phyloP scores from a whole-genome alignment of 2,329 filamentous ascomycete species.

The Fusarium chuoi region DNA sequence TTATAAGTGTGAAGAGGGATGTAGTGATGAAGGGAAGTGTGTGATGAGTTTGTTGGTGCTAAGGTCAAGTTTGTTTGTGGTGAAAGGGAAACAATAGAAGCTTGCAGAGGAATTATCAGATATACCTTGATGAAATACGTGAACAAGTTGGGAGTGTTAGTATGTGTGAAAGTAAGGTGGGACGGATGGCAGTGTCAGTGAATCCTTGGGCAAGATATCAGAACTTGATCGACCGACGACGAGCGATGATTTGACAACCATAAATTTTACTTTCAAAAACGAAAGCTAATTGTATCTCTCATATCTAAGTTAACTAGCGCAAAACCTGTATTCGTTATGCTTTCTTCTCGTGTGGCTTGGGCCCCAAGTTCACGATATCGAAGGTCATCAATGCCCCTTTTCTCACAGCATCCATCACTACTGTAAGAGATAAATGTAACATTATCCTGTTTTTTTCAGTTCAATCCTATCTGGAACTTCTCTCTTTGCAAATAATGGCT shows the following conservation, averaged over 20 bases:
- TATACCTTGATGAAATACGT: not conserved
- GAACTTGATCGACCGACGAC: not conserved
- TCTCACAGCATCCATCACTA: not conserved
- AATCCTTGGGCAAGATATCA: not conserved
- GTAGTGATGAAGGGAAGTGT: not conserved
- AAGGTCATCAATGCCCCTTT: not conserved
- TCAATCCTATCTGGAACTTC: not conserved
- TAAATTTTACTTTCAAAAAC: not conserved
- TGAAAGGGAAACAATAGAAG: not conserved
- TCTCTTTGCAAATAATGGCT: too few relatives aligned
- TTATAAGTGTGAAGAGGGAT: not conserved
- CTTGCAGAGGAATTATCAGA: not conserved
- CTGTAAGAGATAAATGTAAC: not conserved
- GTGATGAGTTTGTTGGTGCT: not conserved
- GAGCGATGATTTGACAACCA: not conserved
- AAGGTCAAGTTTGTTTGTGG: not conserved
- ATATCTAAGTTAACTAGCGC: not conserved
- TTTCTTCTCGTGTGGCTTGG: not conserved
- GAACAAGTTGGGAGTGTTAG: not conserved
- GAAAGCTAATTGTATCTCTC: not conserved
- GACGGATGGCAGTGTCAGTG: not conserved
- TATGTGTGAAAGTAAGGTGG: not conserved
- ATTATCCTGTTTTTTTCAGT: not conserved
- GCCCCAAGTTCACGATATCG: not conserved
- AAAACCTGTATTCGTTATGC: not conserved